Percentiles rank a stretch among this genome's conserved stretches.
These are phyloP conservation scores for Podaxis carcinomalis DNA, from an alignment of 768 basidiomycete genomes.

Conservation along the genomic window DNA sequence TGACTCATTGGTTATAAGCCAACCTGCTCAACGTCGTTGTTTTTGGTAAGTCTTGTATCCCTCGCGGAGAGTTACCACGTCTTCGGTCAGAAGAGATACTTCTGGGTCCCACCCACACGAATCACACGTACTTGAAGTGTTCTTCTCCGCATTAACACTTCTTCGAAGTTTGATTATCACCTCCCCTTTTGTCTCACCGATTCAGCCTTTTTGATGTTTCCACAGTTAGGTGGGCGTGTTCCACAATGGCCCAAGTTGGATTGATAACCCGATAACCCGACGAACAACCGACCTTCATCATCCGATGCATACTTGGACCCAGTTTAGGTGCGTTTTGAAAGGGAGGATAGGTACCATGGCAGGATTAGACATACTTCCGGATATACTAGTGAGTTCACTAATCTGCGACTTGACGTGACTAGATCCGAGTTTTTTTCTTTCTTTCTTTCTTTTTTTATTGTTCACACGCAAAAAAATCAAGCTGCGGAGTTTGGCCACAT, in stretches of 20 bases:
- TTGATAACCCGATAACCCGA: too few species aligned
- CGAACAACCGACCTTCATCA: too few species aligned
- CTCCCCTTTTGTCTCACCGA: neutral
- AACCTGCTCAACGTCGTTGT: too few species aligned
- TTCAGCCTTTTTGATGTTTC: neutral
- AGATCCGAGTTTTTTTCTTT: neutral
- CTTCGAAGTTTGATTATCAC: neutral
- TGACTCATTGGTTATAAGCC: too few species aligned
- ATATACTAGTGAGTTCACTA: neutral
- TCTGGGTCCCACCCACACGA: neutral
- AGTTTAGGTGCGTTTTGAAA: neutral
- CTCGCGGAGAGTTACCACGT: neutral
- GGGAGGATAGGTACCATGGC: neutral
- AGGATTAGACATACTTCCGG: neutral
- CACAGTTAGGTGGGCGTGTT: neutral
- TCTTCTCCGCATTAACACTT: neutral
- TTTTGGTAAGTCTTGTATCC: too few species aligned
- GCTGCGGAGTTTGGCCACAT: too few species aligned
- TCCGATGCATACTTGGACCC: neutral
- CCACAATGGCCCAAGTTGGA: neutral
- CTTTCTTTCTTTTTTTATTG: neutral
- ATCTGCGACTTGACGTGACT: neutral
- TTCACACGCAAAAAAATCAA: neutral
- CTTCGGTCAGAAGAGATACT: neutral
- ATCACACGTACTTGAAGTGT: neutral